Evolutionary conservation across 345 rosid genomes (phyloP).

Genomic region (Crucihimalaya himalaica): DNA sequence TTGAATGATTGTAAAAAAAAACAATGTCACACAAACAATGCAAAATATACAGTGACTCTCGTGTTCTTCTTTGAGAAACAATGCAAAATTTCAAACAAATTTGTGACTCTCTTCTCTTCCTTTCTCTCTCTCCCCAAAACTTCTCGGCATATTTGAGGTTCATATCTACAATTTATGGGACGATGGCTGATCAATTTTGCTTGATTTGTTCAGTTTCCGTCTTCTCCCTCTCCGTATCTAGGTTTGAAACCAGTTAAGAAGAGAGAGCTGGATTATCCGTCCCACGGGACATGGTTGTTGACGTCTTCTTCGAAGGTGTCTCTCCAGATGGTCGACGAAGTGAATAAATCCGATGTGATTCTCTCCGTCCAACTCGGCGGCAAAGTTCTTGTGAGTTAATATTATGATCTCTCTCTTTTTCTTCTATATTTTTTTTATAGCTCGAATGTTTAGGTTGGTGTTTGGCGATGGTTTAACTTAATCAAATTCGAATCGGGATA

Average conservation of each 20-base stretch:
- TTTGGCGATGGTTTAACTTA: constrained; percentile 22
- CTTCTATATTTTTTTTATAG: neutral
- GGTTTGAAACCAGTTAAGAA: constrained; percentile 45
- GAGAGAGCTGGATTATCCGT: constrained; percentile 15
- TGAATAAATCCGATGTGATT: constrained; percentile 46
- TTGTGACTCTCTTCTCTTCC: no score
- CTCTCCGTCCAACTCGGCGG: constrained; percentile 52
- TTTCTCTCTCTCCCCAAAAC: no score
- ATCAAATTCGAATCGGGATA: neutral
- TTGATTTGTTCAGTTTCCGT: constrained; percentile 59
- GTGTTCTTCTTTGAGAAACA: no score
- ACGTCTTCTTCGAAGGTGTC: constrained; percentile 53
- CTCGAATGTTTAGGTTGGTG: constrained; percentile 18
- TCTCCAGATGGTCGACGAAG: constrained; percentile 46
- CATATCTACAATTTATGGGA: no score
- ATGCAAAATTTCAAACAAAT: no score
- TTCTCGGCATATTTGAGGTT: no score
- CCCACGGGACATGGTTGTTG: constrained; percentile 70
- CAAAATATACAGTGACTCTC: no score
- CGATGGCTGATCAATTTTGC: constrained; percentile 67
- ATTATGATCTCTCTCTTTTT: neutral
- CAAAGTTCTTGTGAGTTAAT: constrained; percentile 61
- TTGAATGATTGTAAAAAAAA: no score
- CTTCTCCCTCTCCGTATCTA: constrained; percentile 47
- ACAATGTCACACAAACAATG: no score